Evolutionary conservation across 2,329 filamentous ascomycete genomes (phyloP).

Genomic region (Aspergillus uvarum): DNA sequence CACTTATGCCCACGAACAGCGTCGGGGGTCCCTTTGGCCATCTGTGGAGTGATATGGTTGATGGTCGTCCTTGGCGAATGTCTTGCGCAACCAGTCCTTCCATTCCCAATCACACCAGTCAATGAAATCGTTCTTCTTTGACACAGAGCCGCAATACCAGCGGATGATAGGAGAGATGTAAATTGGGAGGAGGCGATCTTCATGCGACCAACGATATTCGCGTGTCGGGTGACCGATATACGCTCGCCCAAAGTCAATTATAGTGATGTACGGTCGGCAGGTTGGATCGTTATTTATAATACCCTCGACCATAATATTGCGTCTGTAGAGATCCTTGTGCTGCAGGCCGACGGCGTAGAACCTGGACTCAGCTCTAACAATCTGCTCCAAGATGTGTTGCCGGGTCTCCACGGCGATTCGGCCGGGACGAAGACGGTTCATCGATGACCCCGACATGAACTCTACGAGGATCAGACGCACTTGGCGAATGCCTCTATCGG

Average conservation of each 20-base stretch:
- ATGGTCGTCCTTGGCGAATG: neutral
- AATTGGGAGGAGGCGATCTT: neutral
- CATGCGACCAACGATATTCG: neutral
- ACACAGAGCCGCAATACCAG: neutral
- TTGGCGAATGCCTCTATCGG: neutral
- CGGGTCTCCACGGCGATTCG: neutral
- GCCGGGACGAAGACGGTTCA: neutral
- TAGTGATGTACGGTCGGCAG: neutral
- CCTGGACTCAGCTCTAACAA: neutral
- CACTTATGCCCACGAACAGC: neutral
- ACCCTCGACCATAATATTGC: neutral
- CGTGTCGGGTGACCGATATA: neutral
- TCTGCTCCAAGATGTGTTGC: neutral
- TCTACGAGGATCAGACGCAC: neutral
- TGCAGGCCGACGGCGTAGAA: neutral
- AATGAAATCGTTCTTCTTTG: neutral
- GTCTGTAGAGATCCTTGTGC: neutral
- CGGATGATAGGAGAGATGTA: neutral
- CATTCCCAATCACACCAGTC: neutral
- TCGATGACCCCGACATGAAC: neutral
- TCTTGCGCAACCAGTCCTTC: neutral
- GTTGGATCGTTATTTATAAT: neutral
- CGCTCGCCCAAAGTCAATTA: neutral
- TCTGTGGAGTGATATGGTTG: neutral
- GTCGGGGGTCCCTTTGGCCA: neutral